phyloP scores from a whole-genome alignment of 129 eudicot genomes.

The Dittrichia graveolens region DNA sequence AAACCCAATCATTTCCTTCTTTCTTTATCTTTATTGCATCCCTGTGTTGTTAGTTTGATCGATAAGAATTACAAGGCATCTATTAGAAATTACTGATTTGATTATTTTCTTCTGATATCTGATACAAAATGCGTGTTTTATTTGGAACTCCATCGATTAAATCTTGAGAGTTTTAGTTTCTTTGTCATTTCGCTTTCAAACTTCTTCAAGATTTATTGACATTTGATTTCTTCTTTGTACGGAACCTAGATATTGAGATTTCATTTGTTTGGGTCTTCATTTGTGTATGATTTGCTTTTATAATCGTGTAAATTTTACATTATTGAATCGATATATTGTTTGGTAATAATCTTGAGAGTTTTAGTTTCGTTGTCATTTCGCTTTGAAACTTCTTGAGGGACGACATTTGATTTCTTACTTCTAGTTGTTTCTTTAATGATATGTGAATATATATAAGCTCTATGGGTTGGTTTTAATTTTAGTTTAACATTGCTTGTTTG shows the following conservation, averaged over 20 bases:
- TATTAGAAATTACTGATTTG: no score
- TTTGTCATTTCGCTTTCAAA: not conserved
- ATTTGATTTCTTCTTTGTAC: not conserved
- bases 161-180: not conserved
- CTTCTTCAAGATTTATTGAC: not conserved
- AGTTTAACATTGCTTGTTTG: not conserved
- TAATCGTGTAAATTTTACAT: not conserved
- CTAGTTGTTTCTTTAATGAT: no score
- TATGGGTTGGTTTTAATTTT: not conserved
- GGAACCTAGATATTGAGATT: not conserved
- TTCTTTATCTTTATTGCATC: not conserved
- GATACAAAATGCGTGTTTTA: no score
- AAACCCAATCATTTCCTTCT: not conserved
- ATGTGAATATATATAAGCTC: no score
- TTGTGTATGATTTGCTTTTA: not conserved
- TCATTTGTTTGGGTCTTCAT: no score
- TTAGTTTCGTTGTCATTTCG: not conserved
- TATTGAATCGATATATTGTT: not conserved
- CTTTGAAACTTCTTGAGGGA: not conserved
- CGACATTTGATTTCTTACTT: not conserved
- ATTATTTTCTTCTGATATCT: no score
- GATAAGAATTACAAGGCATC: conserved; percentile 4
- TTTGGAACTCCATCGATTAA: not conserved
- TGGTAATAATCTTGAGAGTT: not conserved
- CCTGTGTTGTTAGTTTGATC: not conserved